Evolutionary conservation across 78 protist genomes (phyloP).

Genomic region (Ministeria vibrans): DNA sequence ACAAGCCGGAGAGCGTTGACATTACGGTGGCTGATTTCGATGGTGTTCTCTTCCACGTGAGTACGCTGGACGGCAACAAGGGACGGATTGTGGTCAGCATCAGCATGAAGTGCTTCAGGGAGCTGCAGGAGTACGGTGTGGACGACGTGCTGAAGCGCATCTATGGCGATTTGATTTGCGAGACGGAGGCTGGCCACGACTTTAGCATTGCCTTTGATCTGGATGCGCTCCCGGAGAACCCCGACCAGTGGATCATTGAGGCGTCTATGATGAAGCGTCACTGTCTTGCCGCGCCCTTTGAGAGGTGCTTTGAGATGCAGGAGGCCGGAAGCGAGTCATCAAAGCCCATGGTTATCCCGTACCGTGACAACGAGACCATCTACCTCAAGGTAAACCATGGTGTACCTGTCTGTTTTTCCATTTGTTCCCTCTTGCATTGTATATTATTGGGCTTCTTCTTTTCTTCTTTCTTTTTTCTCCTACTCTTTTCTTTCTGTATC

Average conservation of each 20-base stretch:
- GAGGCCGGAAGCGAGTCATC: slow-evolving; percentile 7
- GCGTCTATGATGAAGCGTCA: slow-evolving; percentile 54
- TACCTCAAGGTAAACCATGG: slow-evolving; percentile 8
- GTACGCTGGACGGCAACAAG: slow-evolving; percentile 23
- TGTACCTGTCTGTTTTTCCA: background rate
- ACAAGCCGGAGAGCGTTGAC: slow-evolving; percentile 1
- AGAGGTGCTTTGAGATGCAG: background rate
- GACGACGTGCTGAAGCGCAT: slow-evolving; percentile 2
- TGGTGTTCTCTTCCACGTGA: slow-evolving; percentile 52
- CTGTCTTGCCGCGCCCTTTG: slow-evolving; percentile 63
- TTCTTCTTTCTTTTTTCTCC: background rate
- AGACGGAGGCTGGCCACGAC: slow-evolving; percentile 32
- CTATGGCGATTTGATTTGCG: slow-evolving; percentile 45
- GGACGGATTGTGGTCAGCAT: slow-evolving; percentile 28
- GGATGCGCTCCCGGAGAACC: background rate
- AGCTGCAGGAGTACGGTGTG: slow-evolving; percentile 9
- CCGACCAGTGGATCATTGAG: slow-evolving; percentile 43
- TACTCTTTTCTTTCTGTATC: background rate
- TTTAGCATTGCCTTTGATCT: background rate
- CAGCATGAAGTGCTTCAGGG: background rate
- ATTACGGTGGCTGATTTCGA: slow-evolving; percentile 64
- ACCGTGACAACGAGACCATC: slow-evolving; percentile 25
- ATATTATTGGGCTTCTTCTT: background rate
- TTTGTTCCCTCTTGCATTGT: background rate
- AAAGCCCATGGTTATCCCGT: slow-evolving; percentile 2